Base-by-base conservation (phyloP, 2,329 filamentous ascomycete genomes). In the Fusarium sp. region DNA sequence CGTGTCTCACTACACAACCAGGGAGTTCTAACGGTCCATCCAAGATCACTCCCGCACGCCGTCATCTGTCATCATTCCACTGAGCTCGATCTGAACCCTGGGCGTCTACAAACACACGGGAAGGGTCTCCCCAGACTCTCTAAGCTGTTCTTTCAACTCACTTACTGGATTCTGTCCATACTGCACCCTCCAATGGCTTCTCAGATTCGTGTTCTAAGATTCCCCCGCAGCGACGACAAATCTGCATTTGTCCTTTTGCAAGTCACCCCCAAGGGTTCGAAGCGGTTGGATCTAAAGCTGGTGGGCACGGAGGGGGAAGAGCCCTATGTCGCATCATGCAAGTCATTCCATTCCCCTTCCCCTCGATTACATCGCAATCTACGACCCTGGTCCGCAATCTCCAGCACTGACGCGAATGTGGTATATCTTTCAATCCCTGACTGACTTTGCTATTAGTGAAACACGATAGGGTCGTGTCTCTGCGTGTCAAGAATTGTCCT, bases 261-360 rank as follows among this genome's bases (percentile, higher is more conserved):
- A 71, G 85, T 89, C 58, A 82, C 82, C 3, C 80, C 85, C 22
- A 84, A 78, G 57, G 82, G 81, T 38, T 79, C 82, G 36, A 83
- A 83, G 59, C 83, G 85, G 2, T 80, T 94, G 31, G 90, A 93
- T 77, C 78, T 92, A 46, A 89, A 88, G 75, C 78, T 94, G 31
- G 83, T 91, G 34, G 91, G 87, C 34, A 93, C 91, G 31, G 91
- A 94, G 73, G 88, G 88, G 56, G 84, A 87, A 57, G 84, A 83
- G 47, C 85, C 89, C 8, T 92, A 89, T 78, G 81, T 84, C 42
- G 78, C 83, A 57, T 84, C 84, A 65, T 79, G 89, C 91, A 82
- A 84, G 87, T 84, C 67, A 62, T 69, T 54, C 60, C 68, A 65
- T 74, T 47, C 59, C 52, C 44, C 55, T 47, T 57, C 52, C 40